These are phyloP conservation scores for Melocanna baccifera DNA, from an alignment of 176 grass and related monocot genomes.

Conservation along the genomic window DNA sequence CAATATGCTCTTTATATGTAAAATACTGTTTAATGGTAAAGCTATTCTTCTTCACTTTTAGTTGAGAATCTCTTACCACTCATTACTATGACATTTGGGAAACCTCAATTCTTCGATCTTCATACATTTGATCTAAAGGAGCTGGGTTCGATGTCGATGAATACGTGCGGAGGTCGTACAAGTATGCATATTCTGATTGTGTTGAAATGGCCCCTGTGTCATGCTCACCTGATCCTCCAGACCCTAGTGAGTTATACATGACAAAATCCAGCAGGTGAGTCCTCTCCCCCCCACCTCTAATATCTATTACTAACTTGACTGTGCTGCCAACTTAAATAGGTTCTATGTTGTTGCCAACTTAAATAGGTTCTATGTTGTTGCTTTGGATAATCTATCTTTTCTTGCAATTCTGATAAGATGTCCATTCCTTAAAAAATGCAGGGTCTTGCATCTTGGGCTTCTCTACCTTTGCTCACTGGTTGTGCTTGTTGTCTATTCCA, in stretches of 20 bases:
- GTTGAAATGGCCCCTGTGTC: slow-evolving; percentile 92
- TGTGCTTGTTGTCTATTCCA: slow-evolving; percentile 79
- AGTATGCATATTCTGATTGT: slow-evolving; percentile 99
- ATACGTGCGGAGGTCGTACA: slow-evolving; percentile 86
- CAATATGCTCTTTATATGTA: slow-evolving; percentile 98
- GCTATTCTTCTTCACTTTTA: background rate
- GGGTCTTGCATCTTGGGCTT: slow-evolving; percentile 81
- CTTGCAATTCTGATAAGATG: slow-evolving; percentile 34
- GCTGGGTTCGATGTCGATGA: slow-evolving; percentile 98
- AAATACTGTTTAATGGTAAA: slow-evolving; percentile 97
- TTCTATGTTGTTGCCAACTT: slow-evolving; percentile 21
- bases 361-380: slow-evolving; percentile 12
- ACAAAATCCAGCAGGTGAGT: slow-evolving; percentile 85
- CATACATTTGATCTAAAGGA: slow-evolving; percentile 50
- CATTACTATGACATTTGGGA: background rate
- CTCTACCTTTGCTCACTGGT: slow-evolving; percentile 79
- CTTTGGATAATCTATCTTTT: slow-evolving; percentile 24
- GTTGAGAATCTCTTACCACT: background rate
- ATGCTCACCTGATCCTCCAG: slow-evolving; percentile 80
- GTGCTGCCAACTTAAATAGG: slow-evolving; percentile 7
- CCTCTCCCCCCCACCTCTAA: background rate
- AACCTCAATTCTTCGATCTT: slow-evolving; percentile 20
- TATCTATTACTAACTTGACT: background rate
- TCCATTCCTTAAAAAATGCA: slow-evolving; percentile 34
- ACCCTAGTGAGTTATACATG: slow-evolving; percentile 95